These are phyloP conservation scores for Quercus alba DNA, from an alignment of 306 rosid genomes.

Conservation along the genomic window DNA sequence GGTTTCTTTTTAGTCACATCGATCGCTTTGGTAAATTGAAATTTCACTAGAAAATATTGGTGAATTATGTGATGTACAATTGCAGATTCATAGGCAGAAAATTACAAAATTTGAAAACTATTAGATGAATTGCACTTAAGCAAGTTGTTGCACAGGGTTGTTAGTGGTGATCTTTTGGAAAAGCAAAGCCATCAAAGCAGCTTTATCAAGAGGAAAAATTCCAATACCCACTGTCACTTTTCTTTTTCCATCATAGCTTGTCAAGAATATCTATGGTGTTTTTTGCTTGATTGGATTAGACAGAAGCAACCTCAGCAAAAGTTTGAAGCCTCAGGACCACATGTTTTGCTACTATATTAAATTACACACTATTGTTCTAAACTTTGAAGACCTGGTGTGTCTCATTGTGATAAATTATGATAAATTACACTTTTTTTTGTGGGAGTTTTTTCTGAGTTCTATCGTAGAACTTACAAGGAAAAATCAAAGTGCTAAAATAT, in stretches of 20 bases:
- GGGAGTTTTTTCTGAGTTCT: too few species aligned
- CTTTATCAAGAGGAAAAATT: conserved; percentile 7
- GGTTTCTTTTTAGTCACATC: not conserved
- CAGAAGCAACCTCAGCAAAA: not conserved
- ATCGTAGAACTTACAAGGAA: too few species aligned
- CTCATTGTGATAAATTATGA: too few species aligned
- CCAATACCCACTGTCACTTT: conserved; percentile 10
- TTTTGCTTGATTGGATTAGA: conserved; percentile 4
- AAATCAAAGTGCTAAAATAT: too few species aligned
- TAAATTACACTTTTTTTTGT: too few species aligned
- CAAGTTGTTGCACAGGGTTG: not conserved
- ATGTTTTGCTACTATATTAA: too few species aligned
- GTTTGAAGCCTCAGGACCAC: too few species aligned
- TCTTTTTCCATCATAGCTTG: conserved; percentile 15
- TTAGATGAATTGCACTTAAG: not conserved
- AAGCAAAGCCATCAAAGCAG: conserved; percentile 5
- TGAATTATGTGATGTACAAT: not conserved
- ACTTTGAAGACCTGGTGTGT: too few species aligned
- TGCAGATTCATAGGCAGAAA: not conserved
- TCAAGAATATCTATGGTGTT: conserved; percentile 9
- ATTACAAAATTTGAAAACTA: not conserved
- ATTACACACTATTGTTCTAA: too few species aligned
- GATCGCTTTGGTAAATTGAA: not conserved
- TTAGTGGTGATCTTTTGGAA: conserved; percentile 2
- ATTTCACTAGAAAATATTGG: not conserved